A percentile compares a stretch with the other conserved stretches of the same genome.
phyloP scores from a whole-genome alignment of 2,329 filamentous ascomycete species.

The Phymatotrichopsis omnivora region DNA sequence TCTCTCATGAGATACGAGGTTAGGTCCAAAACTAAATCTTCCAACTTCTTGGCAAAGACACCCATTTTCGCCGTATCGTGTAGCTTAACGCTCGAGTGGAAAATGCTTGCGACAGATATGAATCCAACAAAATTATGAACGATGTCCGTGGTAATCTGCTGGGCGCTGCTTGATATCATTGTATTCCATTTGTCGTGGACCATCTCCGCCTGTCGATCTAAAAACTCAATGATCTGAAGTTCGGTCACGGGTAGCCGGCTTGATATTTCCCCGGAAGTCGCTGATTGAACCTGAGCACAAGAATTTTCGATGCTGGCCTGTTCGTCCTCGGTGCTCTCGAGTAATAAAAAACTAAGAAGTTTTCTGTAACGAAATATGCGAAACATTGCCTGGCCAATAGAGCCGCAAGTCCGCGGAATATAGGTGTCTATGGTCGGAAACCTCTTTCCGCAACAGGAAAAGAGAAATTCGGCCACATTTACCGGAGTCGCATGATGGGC shows the following conservation, averaged over 20 bases:
- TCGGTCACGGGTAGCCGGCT: conserved; percentile 18
- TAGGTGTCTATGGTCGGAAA: conserved; percentile 12
- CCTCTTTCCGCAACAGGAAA: conserved; percentile 22
- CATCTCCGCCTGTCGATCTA: conserved; percentile 26
- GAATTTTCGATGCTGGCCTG: too few species aligned
- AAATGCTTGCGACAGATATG: conserved; percentile 34
- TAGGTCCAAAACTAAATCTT: conserved; percentile 32
- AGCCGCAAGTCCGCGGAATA: conserved; percentile 33
- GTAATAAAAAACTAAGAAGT: conserved; percentile 39
- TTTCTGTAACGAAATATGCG: conserved; percentile 32
- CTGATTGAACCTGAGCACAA: background rate
- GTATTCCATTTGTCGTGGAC: conserved; percentile 34
- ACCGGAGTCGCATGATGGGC: conserved; percentile 53
- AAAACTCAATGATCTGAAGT: conserved; percentile 24
- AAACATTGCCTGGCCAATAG: conserved; percentile 38
- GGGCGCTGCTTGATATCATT: conserved; percentile 30
- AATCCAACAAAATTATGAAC: conserved; percentile 37
- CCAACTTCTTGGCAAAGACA: conserved; percentile 31
- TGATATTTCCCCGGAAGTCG: conserved; percentile 3
- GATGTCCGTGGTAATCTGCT: conserved; percentile 37
- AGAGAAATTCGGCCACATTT: conserved; percentile 48
- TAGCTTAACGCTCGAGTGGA: conserved; percentile 29
- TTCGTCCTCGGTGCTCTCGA: too few species aligned
- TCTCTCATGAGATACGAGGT: conserved; percentile 34
- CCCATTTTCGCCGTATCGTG: conserved; percentile 30